phyloP scores from a whole-genome alignment of 2,329 filamentous ascomycete species.

The Hypomyces perniciosus region DNA sequence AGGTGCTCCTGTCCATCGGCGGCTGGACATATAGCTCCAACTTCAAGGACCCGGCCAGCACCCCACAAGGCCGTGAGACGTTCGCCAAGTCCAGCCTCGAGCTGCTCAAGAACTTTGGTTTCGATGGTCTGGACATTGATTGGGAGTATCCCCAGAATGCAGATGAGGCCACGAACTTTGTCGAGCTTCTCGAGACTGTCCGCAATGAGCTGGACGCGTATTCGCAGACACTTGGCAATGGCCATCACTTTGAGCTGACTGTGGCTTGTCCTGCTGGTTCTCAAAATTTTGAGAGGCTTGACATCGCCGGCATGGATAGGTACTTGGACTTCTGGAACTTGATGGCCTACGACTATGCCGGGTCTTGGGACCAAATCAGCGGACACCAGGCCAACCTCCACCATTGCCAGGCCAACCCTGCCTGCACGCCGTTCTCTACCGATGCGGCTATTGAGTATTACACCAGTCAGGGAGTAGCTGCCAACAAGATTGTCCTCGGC shows the following conservation, averaged over 20 bases:
- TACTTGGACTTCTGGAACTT: slow-evolving; percentile 71
- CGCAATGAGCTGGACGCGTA: slow-evolving; percentile 55
- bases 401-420: slow-evolving; percentile 49
- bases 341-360: slow-evolving; percentile 87
- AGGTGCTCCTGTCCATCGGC: slow-evolving; percentile 79
- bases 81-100: slow-evolving; percentile 72
- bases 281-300: slow-evolving; percentile 56
- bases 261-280: slow-evolving; percentile 59
- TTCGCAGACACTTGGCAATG: slow-evolving; percentile 33
- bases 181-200: slow-evolving; percentile 51
- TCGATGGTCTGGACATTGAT: slow-evolving; percentile 65
- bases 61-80: slow-evolving; percentile 56
- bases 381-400: slow-evolving; percentile 81
- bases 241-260: slow-evolving; percentile 56
- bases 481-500: slow-evolving; percentile 75
- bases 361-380: slow-evolving; percentile 66
- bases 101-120: slow-evolving; percentile 72
- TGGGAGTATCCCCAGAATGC: slow-evolving; percentile 60
- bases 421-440: slow-evolving; percentile 73
- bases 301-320: slow-evolving; percentile 58
- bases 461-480: slow-evolving; percentile 53
- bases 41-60: slow-evolving; percentile 70
- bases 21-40: slow-evolving; percentile 90
- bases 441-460: slow-evolving; percentile 66
- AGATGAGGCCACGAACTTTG: slow-evolving; percentile 51